These are phyloP conservation scores for Globisporangium spinosum DNA, from an alignment of 352 stramenopile genomes.

Conservation along the genomic window DNA sequence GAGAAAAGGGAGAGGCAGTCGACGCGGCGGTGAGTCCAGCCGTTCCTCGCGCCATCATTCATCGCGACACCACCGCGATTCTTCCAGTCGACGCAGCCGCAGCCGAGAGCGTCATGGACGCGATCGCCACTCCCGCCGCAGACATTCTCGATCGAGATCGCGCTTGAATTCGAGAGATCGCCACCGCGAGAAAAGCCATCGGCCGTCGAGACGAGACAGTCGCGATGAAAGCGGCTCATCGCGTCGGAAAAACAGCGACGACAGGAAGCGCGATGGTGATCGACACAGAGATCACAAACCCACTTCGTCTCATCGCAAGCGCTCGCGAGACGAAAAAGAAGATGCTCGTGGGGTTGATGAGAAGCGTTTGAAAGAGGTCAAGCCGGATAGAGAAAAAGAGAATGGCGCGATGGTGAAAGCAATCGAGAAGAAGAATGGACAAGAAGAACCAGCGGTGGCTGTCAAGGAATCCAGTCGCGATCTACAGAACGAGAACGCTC, in stretches of 20 bases:
- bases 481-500: neutral
- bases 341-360: neutral
- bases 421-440: neutral
- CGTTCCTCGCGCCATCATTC: constrained; percentile 9
- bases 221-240: constrained; percentile 20
- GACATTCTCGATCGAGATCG: constrained; percentile 7
- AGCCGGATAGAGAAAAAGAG: neutral
- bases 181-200: constrained; percentile 24
- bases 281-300: constrained; percentile 8
- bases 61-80: constrained; percentile 12
- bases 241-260: constrained; percentile 15
- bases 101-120: constrained; percentile 12
- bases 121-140: constrained; percentile 10
- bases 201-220: constrained; percentile 14
- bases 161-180: constrained; percentile 24
- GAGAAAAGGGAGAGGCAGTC: constrained; percentile 4
- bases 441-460: neutral
- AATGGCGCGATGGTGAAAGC: neutral
- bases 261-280: constrained; percentile 12
- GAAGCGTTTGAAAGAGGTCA: neutral
- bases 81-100: constrained; percentile 17
- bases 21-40: neutral
- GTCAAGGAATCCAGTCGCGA: neutral
- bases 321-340: constrained; percentile 13
- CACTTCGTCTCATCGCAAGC: constrained; percentile 10